Evolutionary conservation across 768 basidiomycete genomes (phyloP).

Genomic region (Gautieria morchelliformis): DNA sequence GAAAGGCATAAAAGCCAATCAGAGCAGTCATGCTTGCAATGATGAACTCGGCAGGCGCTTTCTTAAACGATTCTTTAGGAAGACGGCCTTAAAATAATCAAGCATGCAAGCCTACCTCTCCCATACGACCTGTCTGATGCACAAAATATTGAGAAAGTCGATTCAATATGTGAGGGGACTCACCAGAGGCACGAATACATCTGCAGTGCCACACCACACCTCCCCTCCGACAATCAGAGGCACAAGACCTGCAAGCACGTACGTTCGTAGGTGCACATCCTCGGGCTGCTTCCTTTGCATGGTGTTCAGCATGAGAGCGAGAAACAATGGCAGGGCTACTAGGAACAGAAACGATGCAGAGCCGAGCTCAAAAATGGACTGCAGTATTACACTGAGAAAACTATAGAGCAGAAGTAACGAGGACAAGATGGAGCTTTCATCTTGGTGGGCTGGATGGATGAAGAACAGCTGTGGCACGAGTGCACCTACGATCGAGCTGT

Average conservation of each 20-base stretch:
- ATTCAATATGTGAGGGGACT: slow-evolving; percentile 11
- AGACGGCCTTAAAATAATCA: too few species aligned
- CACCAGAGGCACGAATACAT: slow-evolving; percentile 87
- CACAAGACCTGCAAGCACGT: slow-evolving; percentile 48
- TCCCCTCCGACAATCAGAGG: slow-evolving; percentile 51
- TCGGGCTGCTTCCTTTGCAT: slow-evolving; percentile 16
- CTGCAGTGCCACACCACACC: slow-evolving; percentile 50
- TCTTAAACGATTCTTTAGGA: slow-evolving; percentile 18
- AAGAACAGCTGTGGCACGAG: slow-evolving; percentile 49
- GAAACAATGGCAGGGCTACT: slow-evolving; percentile 44
- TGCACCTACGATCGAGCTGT: slow-evolving; percentile 35
- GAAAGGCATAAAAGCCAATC: slow-evolving; percentile 46
- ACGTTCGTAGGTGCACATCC: slow-evolving; percentile 40
- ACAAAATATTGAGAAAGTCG: background rate
- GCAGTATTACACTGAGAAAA: slow-evolving; percentile 44
- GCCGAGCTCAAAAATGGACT: slow-evolving; percentile 54
- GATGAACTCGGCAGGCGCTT: slow-evolving; percentile 82
- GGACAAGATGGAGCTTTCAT: slow-evolving; percentile 54
- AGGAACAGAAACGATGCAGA: slow-evolving; percentile 72
- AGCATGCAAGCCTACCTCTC: slow-evolving; percentile 27
- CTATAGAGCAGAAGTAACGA: slow-evolving; percentile 55
- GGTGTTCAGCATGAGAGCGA: slow-evolving; percentile 45
- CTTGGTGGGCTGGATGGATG: slow-evolving; percentile 30
- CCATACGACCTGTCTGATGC: slow-evolving; percentile 68
- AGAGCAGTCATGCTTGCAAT: slow-evolving; percentile 68